Base-by-base conservation (phyloP, 306 rosid genomes). In the Ormosia semicastrata region DNA sequence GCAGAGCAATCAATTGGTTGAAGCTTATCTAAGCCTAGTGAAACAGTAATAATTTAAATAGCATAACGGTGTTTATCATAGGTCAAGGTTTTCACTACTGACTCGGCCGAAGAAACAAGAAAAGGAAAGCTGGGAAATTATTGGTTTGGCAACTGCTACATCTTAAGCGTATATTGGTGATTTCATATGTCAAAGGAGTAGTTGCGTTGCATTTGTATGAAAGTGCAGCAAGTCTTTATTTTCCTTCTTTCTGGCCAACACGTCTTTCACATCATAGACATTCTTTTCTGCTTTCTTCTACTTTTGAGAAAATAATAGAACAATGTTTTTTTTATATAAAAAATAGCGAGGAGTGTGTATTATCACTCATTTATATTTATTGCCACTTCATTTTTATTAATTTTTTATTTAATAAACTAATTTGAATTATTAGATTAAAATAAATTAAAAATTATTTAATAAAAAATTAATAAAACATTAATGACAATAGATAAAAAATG, bases 201-300 rank as follows among this genome's bases (percentile, higher is more conserved):
- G 83, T 56, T 53, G 10, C 8, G 36, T 1, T 76, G 87, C 53
- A 6, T 6, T 36, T 67, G 49, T 0, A 3, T 49, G 86, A 12
- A 3, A n/a, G 57, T 29, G 68, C n/a, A 3, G 34, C 41, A 59
- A 12, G 18, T 74, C 80, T 7, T 33, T 3, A 1, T 11, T 79
- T 78, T 79, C 68, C 73, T 53, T 15, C 66, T 37, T 75, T 46
- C 4, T 17, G 82, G 49, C 80, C 82, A 63, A 81, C 69, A 56
- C 83, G 82, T 68, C 79, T 82, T 73, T 71, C 81, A 79, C 68
- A 50, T 82, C 85, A 8, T 44, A 17, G 58, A 56, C 80, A 59
- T 78, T 62, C 68, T 78, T 68, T 68, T 69, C 82, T 39, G 7
- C 73, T 74, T 67, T 67, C 78, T 68, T 71, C 40, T 60, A 32